Percentiles rank a stretch among this genome's conserved stretches.
phyloP scores from a whole-genome alignment of 2,329 filamentous ascomycete genomes.

The Ascochyta clinopodiicola region DNA sequence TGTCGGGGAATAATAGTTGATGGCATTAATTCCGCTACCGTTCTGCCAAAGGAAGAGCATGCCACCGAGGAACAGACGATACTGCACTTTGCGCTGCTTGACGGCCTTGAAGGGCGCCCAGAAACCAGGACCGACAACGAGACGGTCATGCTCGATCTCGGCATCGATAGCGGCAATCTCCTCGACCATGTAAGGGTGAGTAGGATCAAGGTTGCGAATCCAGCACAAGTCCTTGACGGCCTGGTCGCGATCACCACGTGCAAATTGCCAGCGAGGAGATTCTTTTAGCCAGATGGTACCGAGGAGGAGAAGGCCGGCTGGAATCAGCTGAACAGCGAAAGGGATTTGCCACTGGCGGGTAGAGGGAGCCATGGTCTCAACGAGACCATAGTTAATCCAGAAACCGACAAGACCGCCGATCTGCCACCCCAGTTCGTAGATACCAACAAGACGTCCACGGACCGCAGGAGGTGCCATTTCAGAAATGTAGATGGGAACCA shows the following conservation, averaged over 20 bases:
- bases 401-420: conserved; percentile 39
- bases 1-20: conserved; percentile 76
- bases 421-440: conserved; percentile 58
- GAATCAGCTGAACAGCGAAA: conserved; percentile 71
- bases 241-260: conserved; percentile 50
- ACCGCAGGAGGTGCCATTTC: conserved; percentile 64
- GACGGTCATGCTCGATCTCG: conserved; percentile 69
- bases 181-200: conserved; percentile 73
- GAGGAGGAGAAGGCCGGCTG: conserved; percentile 63
- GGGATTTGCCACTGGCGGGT: conserved; percentile 57
- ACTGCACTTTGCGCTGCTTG: conserved; percentile 63
- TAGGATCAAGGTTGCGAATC: conserved; percentile 65
- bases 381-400: conserved; percentile 54
- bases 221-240: conserved; percentile 61
- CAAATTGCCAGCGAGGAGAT: conserved; percentile 54
- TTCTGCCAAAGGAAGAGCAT: conserved; percentile 84
- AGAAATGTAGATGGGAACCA: conserved; percentile 65
- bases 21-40: conserved; percentile 74
- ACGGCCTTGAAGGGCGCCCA: conserved; percentile 60
- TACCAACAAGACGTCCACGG: conserved; percentile 64
- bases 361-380: conserved; percentile 51
- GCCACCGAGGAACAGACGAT: conserved; percentile 75
- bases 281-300: conserved; percentile 54
- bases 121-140: conserved; percentile 72
- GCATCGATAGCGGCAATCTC: conserved; percentile 74